Percentiles rank a stretch among this genome's conserved stretches.
phyloP scores from a whole-genome alignment of 31 red algal genomes.

The Porphyra umbilicalis region DNA sequence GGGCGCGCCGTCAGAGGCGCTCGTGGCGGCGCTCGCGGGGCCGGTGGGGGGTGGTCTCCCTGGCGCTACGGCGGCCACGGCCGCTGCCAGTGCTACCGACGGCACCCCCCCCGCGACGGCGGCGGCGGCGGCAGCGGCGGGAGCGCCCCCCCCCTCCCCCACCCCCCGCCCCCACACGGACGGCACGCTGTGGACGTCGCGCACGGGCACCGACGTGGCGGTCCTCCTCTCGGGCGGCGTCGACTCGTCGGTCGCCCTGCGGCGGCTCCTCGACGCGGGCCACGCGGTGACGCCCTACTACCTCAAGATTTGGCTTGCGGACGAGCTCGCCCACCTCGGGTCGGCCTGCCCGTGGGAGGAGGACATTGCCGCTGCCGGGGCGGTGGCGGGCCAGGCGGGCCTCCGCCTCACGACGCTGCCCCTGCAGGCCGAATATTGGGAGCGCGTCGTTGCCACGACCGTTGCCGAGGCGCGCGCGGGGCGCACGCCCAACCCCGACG shows the following conservation, averaged over 20 bases:
- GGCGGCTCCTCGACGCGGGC: conserved; percentile 49
- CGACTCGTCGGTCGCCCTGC: conserved; percentile 85
- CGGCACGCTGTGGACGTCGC: background rate
- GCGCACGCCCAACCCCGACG: conserved; percentile 97
- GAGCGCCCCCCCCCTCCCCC: background rate
- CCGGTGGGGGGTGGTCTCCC: background rate
- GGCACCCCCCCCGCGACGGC: background rate
- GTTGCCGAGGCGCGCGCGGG: conserved; percentile 62
- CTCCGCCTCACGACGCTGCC: conserved; percentile 46
- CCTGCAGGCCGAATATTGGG: conserved; percentile 82
- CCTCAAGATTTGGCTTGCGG: conserved; percentile 91
- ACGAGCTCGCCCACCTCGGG: conserved; percentile 81
- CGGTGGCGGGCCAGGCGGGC: conserved; percentile 62
- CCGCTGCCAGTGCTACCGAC: background rate
- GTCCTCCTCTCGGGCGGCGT: conserved; percentile 94
- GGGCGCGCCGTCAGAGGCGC: background rate
- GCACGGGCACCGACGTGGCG: conserved; percentile 48
- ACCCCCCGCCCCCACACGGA: background rate
- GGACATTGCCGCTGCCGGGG: conserved; percentile 60
- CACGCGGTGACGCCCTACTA: conserved; percentile 57
- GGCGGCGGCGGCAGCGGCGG: background rate
- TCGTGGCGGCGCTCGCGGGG: background rate
- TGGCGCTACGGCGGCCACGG: too few relatives aligned
- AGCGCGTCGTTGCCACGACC: conserved; percentile 79
- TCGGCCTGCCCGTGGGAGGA: conserved; percentile 85